Evolutionary conservation across 1,139 yeast genomes (phyloP).

Genomic region (Candida pseudoviswanathii): DNA sequence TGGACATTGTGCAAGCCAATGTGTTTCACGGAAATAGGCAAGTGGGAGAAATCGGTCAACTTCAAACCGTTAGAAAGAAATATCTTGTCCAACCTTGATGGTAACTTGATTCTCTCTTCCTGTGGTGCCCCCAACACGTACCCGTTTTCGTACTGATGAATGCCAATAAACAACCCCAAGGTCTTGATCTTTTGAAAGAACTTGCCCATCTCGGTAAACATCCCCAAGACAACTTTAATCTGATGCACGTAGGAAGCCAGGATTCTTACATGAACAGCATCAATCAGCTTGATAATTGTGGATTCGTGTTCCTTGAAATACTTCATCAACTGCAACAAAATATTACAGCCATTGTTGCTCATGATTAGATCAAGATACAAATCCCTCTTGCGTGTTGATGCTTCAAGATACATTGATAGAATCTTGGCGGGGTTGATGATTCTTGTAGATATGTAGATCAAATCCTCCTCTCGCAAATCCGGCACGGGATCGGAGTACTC

Average conservation of each 20-base stretch:
- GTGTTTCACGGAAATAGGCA: conserved; percentile 13
- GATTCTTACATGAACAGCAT: conserved; percentile 12
- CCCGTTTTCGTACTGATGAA: conserved; percentile 15
- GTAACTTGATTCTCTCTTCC: conserved; percentile 12
- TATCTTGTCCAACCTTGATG: conserved; percentile 14
- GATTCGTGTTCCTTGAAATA: conserved; percentile 10
- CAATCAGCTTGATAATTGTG: conserved; percentile 3
- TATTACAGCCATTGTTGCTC: conserved; percentile 16
- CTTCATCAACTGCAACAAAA: conserved; percentile 15
- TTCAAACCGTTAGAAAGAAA: conserved; percentile 13
- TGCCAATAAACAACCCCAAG: conserved; percentile 16
- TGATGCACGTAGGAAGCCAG: conserved; percentile 16
- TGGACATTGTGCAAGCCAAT: conserved; percentile 14
- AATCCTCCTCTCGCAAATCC: conserved; percentile 10
- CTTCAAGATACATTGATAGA: conserved; percentile 9
- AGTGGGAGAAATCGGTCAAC: conserved; percentile 13
- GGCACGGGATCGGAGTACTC: conserved; percentile 1
- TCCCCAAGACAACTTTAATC: conserved; percentile 10
- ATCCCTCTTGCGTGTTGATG: conserved; percentile 3
- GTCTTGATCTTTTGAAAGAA: conserved; percentile 14
- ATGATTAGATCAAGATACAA: conserved; percentile 17
- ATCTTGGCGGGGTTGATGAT: conserved; percentile 16
- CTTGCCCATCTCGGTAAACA: conserved; percentile 7
- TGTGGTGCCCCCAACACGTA: conserved; percentile 10
- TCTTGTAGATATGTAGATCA: conserved; percentile 15